A percentile compares a stretch with the other conserved stretches of the same genome.
phyloP scores from a whole-genome alignment of 2,329 filamentous ascomycete genomes.

The Aspergillus thermomutatus region DNA sequence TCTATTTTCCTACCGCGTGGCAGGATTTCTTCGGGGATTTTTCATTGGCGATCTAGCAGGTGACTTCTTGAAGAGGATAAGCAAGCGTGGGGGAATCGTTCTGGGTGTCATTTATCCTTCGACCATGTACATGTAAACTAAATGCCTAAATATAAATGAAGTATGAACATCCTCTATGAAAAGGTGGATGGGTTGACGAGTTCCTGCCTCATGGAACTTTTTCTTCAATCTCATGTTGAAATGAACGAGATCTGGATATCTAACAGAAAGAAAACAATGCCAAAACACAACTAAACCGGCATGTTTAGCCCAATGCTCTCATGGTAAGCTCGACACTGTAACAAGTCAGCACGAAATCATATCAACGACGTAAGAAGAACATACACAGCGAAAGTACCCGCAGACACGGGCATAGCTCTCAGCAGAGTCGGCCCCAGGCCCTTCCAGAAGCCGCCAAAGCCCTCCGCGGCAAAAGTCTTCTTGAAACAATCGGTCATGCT shows the following conservation, averaged over 20 bases:
- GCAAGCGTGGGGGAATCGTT: not conserved
- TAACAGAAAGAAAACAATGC: constrained; percentile 12
- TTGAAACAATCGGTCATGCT: constrained; percentile 87
- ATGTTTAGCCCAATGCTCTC: constrained; percentile 41
- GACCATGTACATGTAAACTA: not conserved
- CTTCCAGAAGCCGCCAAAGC: constrained; percentile 85
- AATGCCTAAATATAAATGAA: not conserved
- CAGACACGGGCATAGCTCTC: constrained; percentile 95
- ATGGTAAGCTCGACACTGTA: constrained; percentile 46
- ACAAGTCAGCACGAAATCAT: not conserved
- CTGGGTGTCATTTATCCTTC: not conserved
- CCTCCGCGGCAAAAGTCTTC: constrained; percentile 75
- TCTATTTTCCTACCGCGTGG: constrained; percentile 48
- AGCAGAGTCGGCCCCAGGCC: constrained; percentile 85
- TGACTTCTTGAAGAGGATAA: not conserved
- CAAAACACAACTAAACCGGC: constrained; percentile 1
- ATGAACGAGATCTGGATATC: constrained; percentile 20
- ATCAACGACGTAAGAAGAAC: constrained; percentile 16
- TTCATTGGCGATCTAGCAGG: constrained; percentile 23
- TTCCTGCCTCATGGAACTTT: constrained; percentile 13
- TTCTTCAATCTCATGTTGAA: constrained; percentile 12
- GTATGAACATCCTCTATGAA: not conserved
- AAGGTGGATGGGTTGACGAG: not conserved
- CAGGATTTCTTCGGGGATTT: constrained; percentile 49
- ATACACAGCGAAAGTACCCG: constrained; percentile 88